phyloP scores from a whole-genome alignment of 345 rosid genomes.

The Stellera chamaejasme region DNA sequence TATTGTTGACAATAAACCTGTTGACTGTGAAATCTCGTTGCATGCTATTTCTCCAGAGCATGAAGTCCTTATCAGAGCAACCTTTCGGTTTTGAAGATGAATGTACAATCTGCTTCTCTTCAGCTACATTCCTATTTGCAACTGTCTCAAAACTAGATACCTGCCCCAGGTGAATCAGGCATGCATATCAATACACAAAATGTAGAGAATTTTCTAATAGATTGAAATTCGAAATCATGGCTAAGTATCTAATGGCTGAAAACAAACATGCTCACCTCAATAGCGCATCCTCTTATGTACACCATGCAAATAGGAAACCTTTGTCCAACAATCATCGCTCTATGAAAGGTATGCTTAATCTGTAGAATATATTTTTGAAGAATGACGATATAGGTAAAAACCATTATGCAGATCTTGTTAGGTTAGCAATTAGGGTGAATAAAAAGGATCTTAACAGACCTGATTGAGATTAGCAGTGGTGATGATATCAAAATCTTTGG shows the following conservation, averaged over 20 bases:
- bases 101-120: constrained; percentile 26
- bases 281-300: constrained; percentile 36
- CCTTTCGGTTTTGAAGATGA: constrained; percentile 26
- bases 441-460: constrained; percentile 29
- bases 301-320: constrained; percentile 85
- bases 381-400: constrained; percentile 5
- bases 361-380: constrained; percentile 19
- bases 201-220: not conserved
- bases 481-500: constrained; percentile 94
- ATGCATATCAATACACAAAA: constrained; percentile 1
- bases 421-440: not conserved
- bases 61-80: constrained; percentile 40
- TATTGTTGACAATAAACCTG: constrained; percentile 36
- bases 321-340: constrained; percentile 51
- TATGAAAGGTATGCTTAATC: constrained; percentile 47
- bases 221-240: not conserved
- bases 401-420: not conserved
- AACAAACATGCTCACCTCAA: constrained; percentile 54
- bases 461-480: constrained; percentile 73
- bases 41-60: constrained; percentile 74
- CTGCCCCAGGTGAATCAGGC: constrained; percentile 28
- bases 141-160: constrained; percentile 84
- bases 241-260: constrained; percentile 1
- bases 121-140: constrained; percentile 23
- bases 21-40: constrained; percentile 89